Base-by-base conservation (phyloP, 768 basidiomycete species). In the Cyclocybe cylindracea region DNA sequence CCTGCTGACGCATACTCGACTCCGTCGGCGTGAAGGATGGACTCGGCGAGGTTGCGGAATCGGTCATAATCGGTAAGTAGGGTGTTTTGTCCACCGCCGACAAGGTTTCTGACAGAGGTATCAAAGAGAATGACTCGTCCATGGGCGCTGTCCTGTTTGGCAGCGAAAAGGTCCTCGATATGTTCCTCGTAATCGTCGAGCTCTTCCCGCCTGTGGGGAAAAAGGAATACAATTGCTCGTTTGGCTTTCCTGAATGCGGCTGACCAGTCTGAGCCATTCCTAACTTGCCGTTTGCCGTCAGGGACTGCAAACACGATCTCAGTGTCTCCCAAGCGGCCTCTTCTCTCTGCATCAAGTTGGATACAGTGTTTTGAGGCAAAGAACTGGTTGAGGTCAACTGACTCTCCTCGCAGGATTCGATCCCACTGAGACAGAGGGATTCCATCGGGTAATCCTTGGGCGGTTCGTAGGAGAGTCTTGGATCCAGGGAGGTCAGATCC, bases 91-190 rank as follows among this genome's bases (percentile, higher is more conserved):
- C 51, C 38, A 11, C 44, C 38, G 0, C 39, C 57, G 34, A 66
- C 62, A 11, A 44, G 18, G 2, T 52, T 51, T 6, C 64, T 41
- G 18, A 68, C 49, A 0, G 66, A 64, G 10, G 56, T 51, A 52
- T 74, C 67, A 44, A 55, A 70, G 4, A 56, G 13, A 47, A 73
- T 58, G 54, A 73, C 33, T 35, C 44, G 13, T 5, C 13, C 10
- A 40, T 65, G 64, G 37, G 40, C 48, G 1, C 40, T 8, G 0
- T 14, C 13, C 2, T n/a, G 5, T 1, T 53, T 39, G 10, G 59
- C 29, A 11, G 50, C 8, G 53, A 72, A 71, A 2, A 65, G 40
- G 0, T 48, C 41, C 5, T 38, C 36, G 48, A 73, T 66, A 46
- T 66, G 56, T 2, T 63, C 45, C 0, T 39, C 18, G 40, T 70